Conservation (phyloP, 306 rosid genomes). For the Parietaria judaica region DNA sequence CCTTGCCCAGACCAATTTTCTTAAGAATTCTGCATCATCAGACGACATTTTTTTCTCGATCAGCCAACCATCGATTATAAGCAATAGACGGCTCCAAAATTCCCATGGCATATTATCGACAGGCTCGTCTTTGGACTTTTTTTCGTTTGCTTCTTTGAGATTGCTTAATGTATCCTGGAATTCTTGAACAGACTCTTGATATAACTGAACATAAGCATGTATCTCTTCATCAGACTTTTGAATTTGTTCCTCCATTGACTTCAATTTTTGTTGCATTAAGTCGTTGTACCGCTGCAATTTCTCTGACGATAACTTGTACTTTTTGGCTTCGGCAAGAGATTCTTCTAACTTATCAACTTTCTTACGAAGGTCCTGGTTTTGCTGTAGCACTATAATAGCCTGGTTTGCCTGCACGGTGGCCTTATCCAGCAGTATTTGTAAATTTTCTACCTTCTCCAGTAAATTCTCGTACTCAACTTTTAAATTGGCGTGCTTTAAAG, state of each 20-base stretch:
- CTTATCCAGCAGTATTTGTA: constrained; percentile 61
- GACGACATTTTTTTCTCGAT: constrained; percentile 65
- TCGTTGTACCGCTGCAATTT: constrained; percentile 58
- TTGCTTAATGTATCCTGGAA: constrained; percentile 64
- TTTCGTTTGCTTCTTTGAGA: constrained; percentile 74
- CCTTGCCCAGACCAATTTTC: constrained; percentile 81
- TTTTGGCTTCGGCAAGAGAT: constrained; percentile 61
- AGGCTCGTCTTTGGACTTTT: constrained; percentile 47
- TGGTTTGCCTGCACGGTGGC: constrained; percentile 73
- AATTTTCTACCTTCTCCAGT: constrained; percentile 50
- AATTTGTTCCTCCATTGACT: constrained; percentile 65
- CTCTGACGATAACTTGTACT: constrained; percentile 62
- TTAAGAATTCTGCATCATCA: constrained; percentile 60
- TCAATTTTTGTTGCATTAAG: constrained; percentile 68
- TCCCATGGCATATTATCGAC: constrained; percentile 90
- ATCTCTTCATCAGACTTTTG: constrained; percentile 80
- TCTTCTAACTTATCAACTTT: constrained; percentile 75
- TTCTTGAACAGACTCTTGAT: constrained; percentile 79
- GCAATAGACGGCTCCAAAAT: constrained; percentile 81
- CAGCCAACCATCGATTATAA: constrained; percentile 86
- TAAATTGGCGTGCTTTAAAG: constrained; percentile 47
- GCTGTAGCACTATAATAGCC: constrained; percentile 55
- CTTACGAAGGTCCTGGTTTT: constrained; percentile 72
- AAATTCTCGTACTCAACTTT: constrained; percentile 57
- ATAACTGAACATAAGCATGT: constrained; percentile 60